Evolutionary conservation across 768 basidiomycete species (phyloP).

Genomic region (Calocybe indica): DNA sequence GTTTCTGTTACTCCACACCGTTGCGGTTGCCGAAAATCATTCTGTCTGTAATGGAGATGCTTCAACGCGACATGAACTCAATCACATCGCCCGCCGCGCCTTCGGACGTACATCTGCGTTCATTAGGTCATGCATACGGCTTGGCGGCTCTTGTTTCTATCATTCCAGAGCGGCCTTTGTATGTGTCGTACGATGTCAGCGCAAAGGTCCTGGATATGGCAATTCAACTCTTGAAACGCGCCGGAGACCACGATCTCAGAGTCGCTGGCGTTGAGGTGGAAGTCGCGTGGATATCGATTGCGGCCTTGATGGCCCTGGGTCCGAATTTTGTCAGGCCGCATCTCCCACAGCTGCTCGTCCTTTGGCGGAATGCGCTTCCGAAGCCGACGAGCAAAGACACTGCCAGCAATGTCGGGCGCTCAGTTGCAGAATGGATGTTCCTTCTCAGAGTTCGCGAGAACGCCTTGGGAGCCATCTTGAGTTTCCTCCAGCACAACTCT

Average conservation of each 20-base stretch:
- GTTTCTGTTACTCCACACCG: constrained; percentile 89
- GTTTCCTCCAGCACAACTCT: constrained; percentile 79
- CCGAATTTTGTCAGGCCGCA: constrained; percentile 92
- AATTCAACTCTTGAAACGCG: constrained; percentile 82
- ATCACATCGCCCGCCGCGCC: constrained; percentile 68
- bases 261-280: constrained; percentile 83
- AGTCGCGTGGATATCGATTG: constrained; percentile 90
- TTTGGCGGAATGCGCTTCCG: constrained; percentile 96
- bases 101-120: constrained; percentile 62
- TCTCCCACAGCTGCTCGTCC: constrained; percentile 86
- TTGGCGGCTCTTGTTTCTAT: constrained; percentile 83
- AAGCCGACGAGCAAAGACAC: constrained; percentile 91
- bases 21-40: constrained; percentile 78
- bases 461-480: constrained; percentile 82
- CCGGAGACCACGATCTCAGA: constrained; percentile 85
- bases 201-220: constrained; percentile 90
- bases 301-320: constrained; percentile 86
- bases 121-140: constrained; percentile 87
- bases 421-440: constrained; percentile 83
- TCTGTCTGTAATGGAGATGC: constrained; percentile 67
- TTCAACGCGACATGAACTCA: constrained; percentile 77
- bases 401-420: constrained; percentile 49
- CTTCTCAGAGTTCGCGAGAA: constrained; percentile 86
- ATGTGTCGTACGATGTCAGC: constrained; percentile 90
- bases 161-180: constrained; percentile 83